Evolutionary conservation across 805 yeast genomes (phyloP).

Genomic region (Cyberlindnera meyerae): DNA sequence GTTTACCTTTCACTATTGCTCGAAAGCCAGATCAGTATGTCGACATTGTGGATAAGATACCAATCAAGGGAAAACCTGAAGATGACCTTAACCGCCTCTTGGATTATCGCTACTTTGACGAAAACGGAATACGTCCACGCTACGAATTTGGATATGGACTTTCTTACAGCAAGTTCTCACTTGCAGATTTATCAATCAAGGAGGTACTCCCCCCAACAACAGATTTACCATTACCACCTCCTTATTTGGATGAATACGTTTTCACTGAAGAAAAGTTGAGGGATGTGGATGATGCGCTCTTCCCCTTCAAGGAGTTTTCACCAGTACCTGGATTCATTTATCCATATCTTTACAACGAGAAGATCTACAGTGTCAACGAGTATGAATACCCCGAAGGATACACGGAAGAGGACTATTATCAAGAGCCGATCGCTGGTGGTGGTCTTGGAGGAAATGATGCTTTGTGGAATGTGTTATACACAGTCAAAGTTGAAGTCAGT

Average conservation of each 20-base stretch:
- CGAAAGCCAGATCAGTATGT: slow-evolving; percentile 44
- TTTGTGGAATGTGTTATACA: slow-evolving; percentile 43
- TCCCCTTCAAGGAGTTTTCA: slow-evolving; percentile 46
- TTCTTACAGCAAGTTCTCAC: slow-evolving; percentile 42
- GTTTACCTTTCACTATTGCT: slow-evolving; percentile 60
- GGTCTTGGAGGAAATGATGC: slow-evolving; percentile 58
- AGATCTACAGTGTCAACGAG: slow-evolving; percentile 26
- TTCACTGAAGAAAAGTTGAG: slow-evolving; percentile 43
- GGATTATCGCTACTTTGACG: slow-evolving; percentile 57
- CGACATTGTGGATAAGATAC: slow-evolving; percentile 37
- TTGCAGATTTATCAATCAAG: slow-evolving; percentile 35
- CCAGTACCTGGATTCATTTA: slow-evolving; percentile 54
- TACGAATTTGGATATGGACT: slow-evolving; percentile 62
- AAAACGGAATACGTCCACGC: slow-evolving; percentile 49
- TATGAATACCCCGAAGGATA: slow-evolving; percentile 36
- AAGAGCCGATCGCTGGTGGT: slow-evolving; percentile 37
- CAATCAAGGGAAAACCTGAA: slow-evolving; percentile 32
- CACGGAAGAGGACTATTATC: slow-evolving; percentile 26
- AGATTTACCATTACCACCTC: slow-evolving; percentile 42
- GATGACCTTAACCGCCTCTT: slow-evolving; percentile 34
- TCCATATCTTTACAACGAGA: slow-evolving; percentile 40
- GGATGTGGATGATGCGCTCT: slow-evolving; percentile 50
- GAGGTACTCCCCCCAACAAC: slow-evolving; percentile 40
- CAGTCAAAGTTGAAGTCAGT: slow-evolving; percentile 10
- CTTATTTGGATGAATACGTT: slow-evolving; percentile 38